These are phyloP conservation scores for Inonotus hispidus DNA, from an alignment of 1,284 basidiomycete genomes.

Conservation along the genomic window DNA sequence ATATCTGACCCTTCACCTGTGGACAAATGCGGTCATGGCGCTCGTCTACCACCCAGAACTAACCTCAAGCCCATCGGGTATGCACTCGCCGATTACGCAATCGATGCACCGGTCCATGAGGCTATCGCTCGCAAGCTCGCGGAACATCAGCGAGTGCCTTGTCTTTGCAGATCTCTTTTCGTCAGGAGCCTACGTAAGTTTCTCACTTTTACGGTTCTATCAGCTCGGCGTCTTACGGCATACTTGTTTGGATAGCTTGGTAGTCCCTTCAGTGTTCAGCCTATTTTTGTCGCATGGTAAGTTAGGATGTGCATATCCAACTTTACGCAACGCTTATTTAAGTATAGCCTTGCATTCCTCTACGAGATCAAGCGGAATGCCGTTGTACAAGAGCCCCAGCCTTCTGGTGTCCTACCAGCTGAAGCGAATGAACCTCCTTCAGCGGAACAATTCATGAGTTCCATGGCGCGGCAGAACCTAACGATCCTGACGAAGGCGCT, in stretches of 20 bases:
- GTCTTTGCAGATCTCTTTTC: constrained; percentile 29
- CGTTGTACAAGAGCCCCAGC: neutral
- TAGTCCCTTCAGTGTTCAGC: constrained; percentile 29
- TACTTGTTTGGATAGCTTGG: constrained; percentile 21
- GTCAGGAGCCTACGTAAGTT: constrained; percentile 29
- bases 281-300: constrained; percentile 30
- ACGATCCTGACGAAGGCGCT: constrained; percentile 29
- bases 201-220: neutral
- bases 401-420: neutral
- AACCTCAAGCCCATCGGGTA: constrained; percentile 31
- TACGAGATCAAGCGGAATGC: constrained; percentile 31
- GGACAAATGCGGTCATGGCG: constrained; percentile 37
- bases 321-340: neutral
- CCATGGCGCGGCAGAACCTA: constrained; percentile 33
- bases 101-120: constrained; percentile 33
- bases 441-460: constrained; percentile 30
- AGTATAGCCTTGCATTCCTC: constrained; percentile 31
- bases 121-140: constrained; percentile 31
- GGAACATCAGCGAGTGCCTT: constrained; percentile 37
- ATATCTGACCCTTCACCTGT: constrained; percentile 25
- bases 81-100: constrained; percentile 34
- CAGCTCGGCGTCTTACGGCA: neutral
- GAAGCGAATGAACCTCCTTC: constrained; percentile 15
- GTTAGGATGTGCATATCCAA: neutral
- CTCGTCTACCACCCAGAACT: constrained; percentile 37